Conservation (phyloP, 2,329 filamentous ascomycete genomes). For the Aureobasidium sp. region DNA sequence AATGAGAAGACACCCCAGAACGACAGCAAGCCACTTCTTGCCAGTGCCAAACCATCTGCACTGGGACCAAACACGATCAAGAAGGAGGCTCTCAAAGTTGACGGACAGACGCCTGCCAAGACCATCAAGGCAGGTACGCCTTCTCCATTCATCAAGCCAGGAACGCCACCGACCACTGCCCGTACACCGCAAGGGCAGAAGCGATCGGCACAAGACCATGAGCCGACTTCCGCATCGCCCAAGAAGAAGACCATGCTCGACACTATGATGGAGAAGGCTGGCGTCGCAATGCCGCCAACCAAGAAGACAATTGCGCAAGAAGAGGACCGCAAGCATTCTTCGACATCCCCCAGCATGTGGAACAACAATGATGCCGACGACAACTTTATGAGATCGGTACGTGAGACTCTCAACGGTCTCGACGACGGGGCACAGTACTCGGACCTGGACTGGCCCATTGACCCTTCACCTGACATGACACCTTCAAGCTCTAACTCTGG, state of each 20-base stretch:
- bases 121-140: slow-evolving; percentile 24
- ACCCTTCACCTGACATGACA: slow-evolving; percentile 22
- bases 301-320: slow-evolving; percentile 17
- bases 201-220: slow-evolving; percentile 18
- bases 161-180: slow-evolving; percentile 14
- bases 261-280: slow-evolving; percentile 13
- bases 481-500: slow-evolving; percentile 18
- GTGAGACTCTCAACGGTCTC: slow-evolving; percentile 19
- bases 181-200: slow-evolving; percentile 14
- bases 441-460: slow-evolving; percentile 15
- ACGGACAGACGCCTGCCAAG: slow-evolving; percentile 26
- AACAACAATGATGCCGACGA: slow-evolving; percentile 1
- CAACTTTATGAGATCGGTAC: slow-evolving; percentile 11
- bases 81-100: slow-evolving; percentile 15
- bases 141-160: slow-evolving; percentile 15
- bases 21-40: slow-evolving; percentile 15
- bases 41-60: slow-evolving; percentile 15
- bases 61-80: slow-evolving; percentile 19
- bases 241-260: slow-evolving; percentile 24
- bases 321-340: slow-evolving; percentile 20
- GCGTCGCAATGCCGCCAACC: slow-evolving; percentile 15
- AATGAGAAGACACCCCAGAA: slow-evolving; percentile 29
- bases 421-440: slow-evolving; percentile 16
- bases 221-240: slow-evolving; percentile 15
- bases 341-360: not conserved